These are phyloP conservation scores for Colletotrichum lini DNA, from an alignment of 2,329 filamentous ascomycete species.

Conservation along the genomic window DNA sequence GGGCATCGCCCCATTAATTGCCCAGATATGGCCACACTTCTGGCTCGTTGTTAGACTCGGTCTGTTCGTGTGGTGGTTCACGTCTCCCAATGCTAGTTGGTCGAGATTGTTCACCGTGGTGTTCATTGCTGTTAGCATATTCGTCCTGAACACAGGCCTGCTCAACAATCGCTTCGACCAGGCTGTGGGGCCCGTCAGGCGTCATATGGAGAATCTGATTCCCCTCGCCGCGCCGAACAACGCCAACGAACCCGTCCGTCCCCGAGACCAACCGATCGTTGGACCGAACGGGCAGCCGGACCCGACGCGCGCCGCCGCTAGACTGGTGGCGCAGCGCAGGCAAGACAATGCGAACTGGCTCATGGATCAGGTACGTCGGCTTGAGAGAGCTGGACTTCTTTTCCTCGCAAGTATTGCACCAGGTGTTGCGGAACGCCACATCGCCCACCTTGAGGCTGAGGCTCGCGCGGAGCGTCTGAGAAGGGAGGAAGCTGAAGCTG, in stretches of 20 bases:
- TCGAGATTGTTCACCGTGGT: slow-evolving; percentile 70
- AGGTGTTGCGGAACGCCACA: slow-evolving; percentile 76
- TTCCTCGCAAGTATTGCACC: slow-evolving; percentile 78
- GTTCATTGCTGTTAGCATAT: slow-evolving; percentile 67
- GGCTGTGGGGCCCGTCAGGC: slow-evolving; percentile 69
- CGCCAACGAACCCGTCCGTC: slow-evolving; percentile 43
- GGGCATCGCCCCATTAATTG: slow-evolving; percentile 55
- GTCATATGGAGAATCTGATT: slow-evolving; percentile 72
- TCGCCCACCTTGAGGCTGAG: slow-evolving; percentile 70
- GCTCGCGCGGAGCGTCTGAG: slow-evolving; percentile 61
- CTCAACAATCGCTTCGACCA: slow-evolving; percentile 70
- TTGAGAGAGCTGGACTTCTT: slow-evolving; percentile 73
- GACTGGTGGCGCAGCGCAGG: slow-evolving; percentile 65
- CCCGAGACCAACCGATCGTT: slow-evolving; percentile 29
- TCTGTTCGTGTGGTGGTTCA: slow-evolving; percentile 77
- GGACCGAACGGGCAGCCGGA: slow-evolving; percentile 53
- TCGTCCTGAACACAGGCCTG: slow-evolving; percentile 72
- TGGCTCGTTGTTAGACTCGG: slow-evolving; percentile 73
- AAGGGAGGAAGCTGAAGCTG: slow-evolving; percentile 59
- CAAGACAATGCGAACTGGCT: slow-evolving; percentile 64
- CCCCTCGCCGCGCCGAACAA: slow-evolving; percentile 62
- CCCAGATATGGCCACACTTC: slow-evolving; percentile 70
- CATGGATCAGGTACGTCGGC: slow-evolving; percentile 63
- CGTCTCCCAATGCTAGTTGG: slow-evolving; percentile 71
- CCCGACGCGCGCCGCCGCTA: slow-evolving; percentile 67